Evolutionary conservation across 768 basidiomycete species (phyloP).

Genomic region (Panaeolus papilionaceus): DNA sequence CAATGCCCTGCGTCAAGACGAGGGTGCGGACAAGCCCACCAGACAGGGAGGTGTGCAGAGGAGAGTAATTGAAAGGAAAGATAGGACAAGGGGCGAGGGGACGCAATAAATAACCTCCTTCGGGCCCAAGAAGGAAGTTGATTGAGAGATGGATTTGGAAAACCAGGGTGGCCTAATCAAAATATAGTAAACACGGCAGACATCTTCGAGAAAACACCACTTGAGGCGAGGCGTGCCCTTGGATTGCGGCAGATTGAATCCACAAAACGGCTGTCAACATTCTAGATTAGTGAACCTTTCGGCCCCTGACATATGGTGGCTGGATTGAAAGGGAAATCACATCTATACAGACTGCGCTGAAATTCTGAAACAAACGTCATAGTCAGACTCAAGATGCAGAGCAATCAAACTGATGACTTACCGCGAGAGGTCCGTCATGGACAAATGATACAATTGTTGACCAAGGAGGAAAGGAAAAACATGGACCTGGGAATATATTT

Average conservation of each 20-base stretch:
- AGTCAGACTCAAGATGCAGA: background rate
- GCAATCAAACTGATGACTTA: slow-evolving; percentile 5
- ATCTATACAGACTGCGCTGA: background rate
- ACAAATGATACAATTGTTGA: background rate
- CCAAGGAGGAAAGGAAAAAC: slow-evolving; percentile 4
- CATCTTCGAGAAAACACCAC: slow-evolving; percentile 3
- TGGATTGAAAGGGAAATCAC: background rate
- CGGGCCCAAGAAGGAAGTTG: slow-evolving; percentile 14
- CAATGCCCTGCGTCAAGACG: slow-evolving; percentile 21
- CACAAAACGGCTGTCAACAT: background rate
- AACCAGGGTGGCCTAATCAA: slow-evolving; percentile 10
- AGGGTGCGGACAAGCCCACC: background rate
- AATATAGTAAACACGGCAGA: background rate
- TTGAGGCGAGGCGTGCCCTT: background rate
- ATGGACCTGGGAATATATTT: slow-evolving; percentile 12
- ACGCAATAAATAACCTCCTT: slow-evolving; percentile 15
- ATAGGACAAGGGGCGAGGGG: slow-evolving; percentile 2
- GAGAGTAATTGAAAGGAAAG: slow-evolving; percentile 7
- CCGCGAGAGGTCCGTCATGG: slow-evolving; percentile 3
- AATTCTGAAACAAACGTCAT: background rate
- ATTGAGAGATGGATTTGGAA: slow-evolving; percentile 13
- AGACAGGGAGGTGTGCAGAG: background rate
- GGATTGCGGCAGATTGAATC: background rate
- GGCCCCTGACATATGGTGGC: slow-evolving; percentile 3
- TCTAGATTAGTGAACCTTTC: background rate